Evolutionary conservation across 495 filamentous ascomycete species (phyloP).

Genomic region (Aspergillus cavernicola): DNA sequence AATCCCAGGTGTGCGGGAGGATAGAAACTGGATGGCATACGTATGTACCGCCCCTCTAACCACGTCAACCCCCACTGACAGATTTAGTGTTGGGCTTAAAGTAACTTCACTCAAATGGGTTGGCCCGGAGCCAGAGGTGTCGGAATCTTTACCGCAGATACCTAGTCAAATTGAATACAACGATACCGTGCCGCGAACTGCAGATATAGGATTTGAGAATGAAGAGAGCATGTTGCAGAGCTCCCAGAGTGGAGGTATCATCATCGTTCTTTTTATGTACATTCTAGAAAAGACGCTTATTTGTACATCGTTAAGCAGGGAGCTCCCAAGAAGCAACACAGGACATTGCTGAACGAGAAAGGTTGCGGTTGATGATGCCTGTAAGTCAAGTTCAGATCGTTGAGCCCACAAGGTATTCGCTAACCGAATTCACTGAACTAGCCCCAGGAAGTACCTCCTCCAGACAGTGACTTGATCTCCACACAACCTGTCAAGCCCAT

Average conservation of each 20-base stretch:
- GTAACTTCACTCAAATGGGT: constrained; percentile 32
- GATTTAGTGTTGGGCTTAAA: constrained; percentile 29
- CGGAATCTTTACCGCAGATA: constrained; percentile 22
- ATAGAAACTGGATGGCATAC: constrained; percentile 37
- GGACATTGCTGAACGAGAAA: constrained; percentile 21
- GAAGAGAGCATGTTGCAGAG: not conserved
- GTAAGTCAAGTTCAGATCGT: constrained; percentile 11
- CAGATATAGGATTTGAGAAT: constrained; percentile 24
- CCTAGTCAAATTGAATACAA: constrained; percentile 25
- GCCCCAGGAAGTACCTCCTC: constrained; percentile 13
- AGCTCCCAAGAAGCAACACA: constrained; percentile 18
- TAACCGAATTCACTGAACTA: constrained; percentile 6
- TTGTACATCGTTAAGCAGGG: not conserved
- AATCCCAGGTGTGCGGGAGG: constrained; percentile 22
- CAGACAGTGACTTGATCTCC: constrained; percentile 20
- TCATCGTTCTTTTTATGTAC: not conserved
- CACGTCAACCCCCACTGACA: not conserved
- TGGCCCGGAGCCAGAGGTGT: constrained; percentile 21
- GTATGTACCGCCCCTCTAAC: constrained; percentile 12
- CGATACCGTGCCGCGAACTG: constrained; percentile 16
- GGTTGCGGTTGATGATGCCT: constrained; percentile 24
- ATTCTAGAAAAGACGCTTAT: not conserved
- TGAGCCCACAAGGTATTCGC: not conserved
- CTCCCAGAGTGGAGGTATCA: constrained; percentile 4
- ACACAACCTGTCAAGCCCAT: constrained; percentile 20